These are phyloP conservation scores for Haplographium delicatum DNA, from an alignment of 495 filamentous ascomycete species.

Conservation along the genomic window DNA sequence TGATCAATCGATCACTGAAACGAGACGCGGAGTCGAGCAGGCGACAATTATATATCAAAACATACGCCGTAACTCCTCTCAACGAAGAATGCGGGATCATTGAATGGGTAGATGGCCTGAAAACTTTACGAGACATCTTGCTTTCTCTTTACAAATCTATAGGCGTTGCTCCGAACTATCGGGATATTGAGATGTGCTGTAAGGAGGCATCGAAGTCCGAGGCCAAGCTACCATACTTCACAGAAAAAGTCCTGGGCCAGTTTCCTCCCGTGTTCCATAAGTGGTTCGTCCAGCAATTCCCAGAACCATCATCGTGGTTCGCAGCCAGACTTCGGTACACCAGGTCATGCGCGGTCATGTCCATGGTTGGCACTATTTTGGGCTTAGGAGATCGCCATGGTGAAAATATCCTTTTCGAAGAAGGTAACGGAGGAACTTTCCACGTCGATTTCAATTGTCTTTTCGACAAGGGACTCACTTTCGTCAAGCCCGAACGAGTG, in stretches of 20 bases:
- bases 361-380: constrained; percentile 91
- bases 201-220: constrained; percentile 38
- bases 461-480: constrained; percentile 96
- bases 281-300: constrained; percentile 95
- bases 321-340: constrained; percentile 85
- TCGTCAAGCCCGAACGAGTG: constrained; percentile 89
- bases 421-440: constrained; percentile 87
- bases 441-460: constrained; percentile 99
- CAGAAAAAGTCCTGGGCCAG: constrained; percentile 54
- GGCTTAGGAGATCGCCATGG: constrained; percentile 97
- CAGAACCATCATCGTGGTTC: constrained; percentile 89
- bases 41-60: constrained; percentile 81
- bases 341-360: constrained; percentile 93
- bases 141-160: constrained; percentile 69
- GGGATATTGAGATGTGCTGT: constrained; percentile 39
- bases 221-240: constrained; percentile 59
- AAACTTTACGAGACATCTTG: constrained; percentile 88
- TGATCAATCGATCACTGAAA: constrained; percentile 93
- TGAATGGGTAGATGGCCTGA: constrained; percentile 97
- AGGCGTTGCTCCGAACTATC: constrained; percentile 50
- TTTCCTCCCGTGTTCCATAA: constrained; percentile 82
- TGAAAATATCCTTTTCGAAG: constrained; percentile 94
- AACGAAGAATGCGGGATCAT: constrained; percentile 98
- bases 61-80: constrained; percentile 90
- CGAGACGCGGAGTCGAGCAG: constrained; percentile 84